Evolutionary conservation across 208 protist genomes (phyloP).

Genomic region (Trypanosoma avium): DNA sequence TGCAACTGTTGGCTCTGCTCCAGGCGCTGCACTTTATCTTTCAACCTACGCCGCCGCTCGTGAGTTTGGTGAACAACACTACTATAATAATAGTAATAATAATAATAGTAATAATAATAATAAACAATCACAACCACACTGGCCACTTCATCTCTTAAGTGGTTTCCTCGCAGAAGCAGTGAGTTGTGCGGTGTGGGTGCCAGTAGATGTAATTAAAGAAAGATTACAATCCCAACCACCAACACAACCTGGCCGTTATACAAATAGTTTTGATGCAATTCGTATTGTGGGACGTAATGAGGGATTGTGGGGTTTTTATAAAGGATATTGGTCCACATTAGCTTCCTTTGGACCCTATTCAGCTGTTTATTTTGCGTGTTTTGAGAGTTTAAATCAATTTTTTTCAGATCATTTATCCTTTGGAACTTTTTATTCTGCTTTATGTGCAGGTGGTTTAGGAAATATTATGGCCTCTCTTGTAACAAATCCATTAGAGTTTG

Average conservation of each 20-base stretch:
- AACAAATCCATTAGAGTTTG: slow-evolving; percentile 90
- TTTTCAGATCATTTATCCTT: slow-evolving; percentile 27
- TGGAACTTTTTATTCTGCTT: slow-evolving; percentile 32
- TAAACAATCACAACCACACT: slow-evolving; percentile 20
- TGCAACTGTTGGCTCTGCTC: slow-evolving; percentile 65
- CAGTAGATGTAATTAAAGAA: slow-evolving; percentile 88
- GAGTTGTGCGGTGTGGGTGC: slow-evolving; percentile 87
- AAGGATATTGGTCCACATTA: slow-evolving; percentile 84
- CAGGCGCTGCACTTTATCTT: slow-evolving; percentile 79
- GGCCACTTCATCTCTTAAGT: slow-evolving; percentile 49
- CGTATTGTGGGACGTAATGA: slow-evolving; percentile 59
- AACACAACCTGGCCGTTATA: slow-evolving; percentile 54
- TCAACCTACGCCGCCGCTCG: slow-evolving; percentile 61
- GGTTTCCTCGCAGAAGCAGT: slow-evolving; percentile 81
- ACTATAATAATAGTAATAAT: not conserved
- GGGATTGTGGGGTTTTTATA: slow-evolving; percentile 75
- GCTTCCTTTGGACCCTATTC: slow-evolving; percentile 89
- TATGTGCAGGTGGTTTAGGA: slow-evolving; percentile 53
- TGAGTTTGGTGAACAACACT: slow-evolving; percentile 13
- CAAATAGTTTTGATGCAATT: slow-evolving; percentile 61
- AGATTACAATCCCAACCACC: slow-evolving; percentile 79
- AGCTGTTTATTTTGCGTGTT: slow-evolving; percentile 86
- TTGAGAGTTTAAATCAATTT: slow-evolving; percentile 53
- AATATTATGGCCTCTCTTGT: slow-evolving; percentile 61
- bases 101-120: not conserved